Evolutionary conservation across 179 eudicot genomes (phyloP), one percentile per base, ranked within the genome.

Genomic region (Sideroxylon spinosum): DNA sequence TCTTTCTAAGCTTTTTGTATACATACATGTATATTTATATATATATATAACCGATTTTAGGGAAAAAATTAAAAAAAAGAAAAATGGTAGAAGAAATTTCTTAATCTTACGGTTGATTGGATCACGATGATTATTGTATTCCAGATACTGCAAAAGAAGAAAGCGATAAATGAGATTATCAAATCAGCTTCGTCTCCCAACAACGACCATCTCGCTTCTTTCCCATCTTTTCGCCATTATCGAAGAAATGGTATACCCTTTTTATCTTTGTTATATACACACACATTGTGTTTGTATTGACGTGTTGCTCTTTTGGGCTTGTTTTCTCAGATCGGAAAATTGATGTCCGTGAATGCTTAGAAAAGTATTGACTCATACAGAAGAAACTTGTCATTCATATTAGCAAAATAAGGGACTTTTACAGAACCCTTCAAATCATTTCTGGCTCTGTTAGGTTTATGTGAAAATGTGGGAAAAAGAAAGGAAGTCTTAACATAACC

Each of bases 141-240:
- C 78, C 88, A 94, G 97, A 84, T 87, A 44, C 76, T 92, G 73
- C 91, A 88, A 72, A 91, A 83, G 88, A 94, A 91, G 89, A 91
- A 87, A 81, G 76, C 78, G 49, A 75, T 80, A 2, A 83, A 84
- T 55, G 90, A 65, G 76, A 71, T 86, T 16, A 80, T 93, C 71
- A 90, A 84, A 86, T 80, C 87, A 32, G 96, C 93, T 37, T 91
- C 85, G 75, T 85, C 83, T 76, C 82, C 85, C 29, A 59, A 84
- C 17, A 82, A 80, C 73, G 93, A 94, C 65, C 90, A 86, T 80
- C 87, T 92, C 68, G 84, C 82, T 78, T 60, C 76, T 55, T 90
- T 91, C 72, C 91, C 93, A 0, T 76, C 83, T 4, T 89, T 89
- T 70, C 88, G 81, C 69, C 86, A 77, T 79, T 90, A 86, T 82